A percentile compares a stretch with the other conserved stretches of the same genome.
These are phyloP conservation scores for Kickxella alabastrina DNA, from an alignment of 192 early-diverging fungal genomes.

Conservation along the genomic window DNA sequence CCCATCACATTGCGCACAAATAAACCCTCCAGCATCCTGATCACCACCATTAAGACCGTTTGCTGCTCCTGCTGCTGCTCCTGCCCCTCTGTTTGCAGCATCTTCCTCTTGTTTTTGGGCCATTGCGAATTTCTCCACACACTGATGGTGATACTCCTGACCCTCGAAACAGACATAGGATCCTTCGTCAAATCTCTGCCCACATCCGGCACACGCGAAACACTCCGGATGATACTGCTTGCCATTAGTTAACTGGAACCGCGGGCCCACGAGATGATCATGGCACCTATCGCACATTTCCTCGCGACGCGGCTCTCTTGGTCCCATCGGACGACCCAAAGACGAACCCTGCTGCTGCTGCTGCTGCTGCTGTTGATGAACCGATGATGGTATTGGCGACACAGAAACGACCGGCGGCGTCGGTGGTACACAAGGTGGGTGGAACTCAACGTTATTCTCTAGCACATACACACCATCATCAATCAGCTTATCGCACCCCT, in stretches of 20 bases:
- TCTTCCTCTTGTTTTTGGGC: too few relatives aligned
- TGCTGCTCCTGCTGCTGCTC: background rate
- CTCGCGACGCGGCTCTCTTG: slow-evolving; percentile 28
- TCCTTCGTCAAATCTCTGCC: slow-evolving; percentile 52
- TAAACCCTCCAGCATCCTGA: slow-evolving; percentile 1
- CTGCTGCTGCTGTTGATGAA: too few relatives aligned
- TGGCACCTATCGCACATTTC: slow-evolving; percentile 48
- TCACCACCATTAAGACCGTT: background rate
- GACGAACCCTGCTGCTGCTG: too few relatives aligned
- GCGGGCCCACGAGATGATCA: slow-evolving; percentile 33
- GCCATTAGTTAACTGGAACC: slow-evolving; percentile 55
- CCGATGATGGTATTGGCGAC: slow-evolving; percentile 30
- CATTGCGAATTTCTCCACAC: slow-evolving; percentile 40
- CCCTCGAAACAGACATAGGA: slow-evolving; percentile 55
- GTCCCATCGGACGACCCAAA: slow-evolving; percentile 18
- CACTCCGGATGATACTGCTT: slow-evolving; percentile 55
- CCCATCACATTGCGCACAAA: slow-evolving; percentile 28
- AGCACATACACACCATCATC: slow-evolving; percentile 54
- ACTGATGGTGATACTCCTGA: slow-evolving; percentile 54
- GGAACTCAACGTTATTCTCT: slow-evolving; percentile 40
- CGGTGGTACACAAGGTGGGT: slow-evolving; percentile 49
- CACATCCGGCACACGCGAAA: slow-evolving; percentile 52
- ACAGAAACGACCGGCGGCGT: slow-evolving; percentile 50
- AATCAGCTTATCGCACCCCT: slow-evolving; percentile 44
- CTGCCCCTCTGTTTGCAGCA: too few relatives aligned